Percentiles rank a stretch among this genome's conserved stretches.
These are phyloP conservation scores for Pulveroboletus sp. DNA, from an alignment of 768 basidiomycete genomes.

Conservation along the genomic window DNA sequence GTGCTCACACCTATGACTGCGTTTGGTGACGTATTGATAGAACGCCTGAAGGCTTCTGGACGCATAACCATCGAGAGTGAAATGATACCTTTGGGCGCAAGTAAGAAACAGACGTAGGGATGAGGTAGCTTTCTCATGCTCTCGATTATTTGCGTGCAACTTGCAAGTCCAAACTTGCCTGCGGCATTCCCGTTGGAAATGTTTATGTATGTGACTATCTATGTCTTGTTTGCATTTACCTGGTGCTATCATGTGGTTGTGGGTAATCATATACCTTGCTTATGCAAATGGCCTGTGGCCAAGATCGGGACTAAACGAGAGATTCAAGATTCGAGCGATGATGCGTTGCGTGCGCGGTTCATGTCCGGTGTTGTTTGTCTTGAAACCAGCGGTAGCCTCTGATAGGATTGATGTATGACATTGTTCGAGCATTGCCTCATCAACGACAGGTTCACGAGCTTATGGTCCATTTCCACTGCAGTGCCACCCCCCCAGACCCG, in stretches of 20 bases:
- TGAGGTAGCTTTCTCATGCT: neutral
- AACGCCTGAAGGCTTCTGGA: slow-evolving; percentile 57
- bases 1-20: slow-evolving; percentile 81
- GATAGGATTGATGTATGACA: neutral
- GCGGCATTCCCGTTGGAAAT: neutral
- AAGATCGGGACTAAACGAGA: neutral
- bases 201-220: neutral
- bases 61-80: slow-evolving; percentile 53
- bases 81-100: slow-evolving; percentile 25
- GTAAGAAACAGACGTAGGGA: slow-evolving; percentile 9
- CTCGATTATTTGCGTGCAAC: neutral
- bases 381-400: too few relatives aligned
- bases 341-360: neutral
- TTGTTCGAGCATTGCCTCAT: slow-evolving; percentile 4
- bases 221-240: neutral
- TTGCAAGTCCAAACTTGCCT: neutral
- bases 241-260: neutral
- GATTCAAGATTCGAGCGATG: neutral
- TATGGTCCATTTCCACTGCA: slow-evolving; percentile 1
- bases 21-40: slow-evolving; percentile 70
- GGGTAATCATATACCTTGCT: neutral
- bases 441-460: neutral
- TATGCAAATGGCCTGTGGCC: neutral
- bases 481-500: slow-evolving; percentile 4
- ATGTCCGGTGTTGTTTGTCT: too few relatives aligned